Percentiles rank a stretch among this genome's conserved stretches.
These are phyloP conservation scores for Fereydounia khargensis DNA, from an alignment of 1,284 basidiomycete genomes.

Conservation along the genomic window DNA sequence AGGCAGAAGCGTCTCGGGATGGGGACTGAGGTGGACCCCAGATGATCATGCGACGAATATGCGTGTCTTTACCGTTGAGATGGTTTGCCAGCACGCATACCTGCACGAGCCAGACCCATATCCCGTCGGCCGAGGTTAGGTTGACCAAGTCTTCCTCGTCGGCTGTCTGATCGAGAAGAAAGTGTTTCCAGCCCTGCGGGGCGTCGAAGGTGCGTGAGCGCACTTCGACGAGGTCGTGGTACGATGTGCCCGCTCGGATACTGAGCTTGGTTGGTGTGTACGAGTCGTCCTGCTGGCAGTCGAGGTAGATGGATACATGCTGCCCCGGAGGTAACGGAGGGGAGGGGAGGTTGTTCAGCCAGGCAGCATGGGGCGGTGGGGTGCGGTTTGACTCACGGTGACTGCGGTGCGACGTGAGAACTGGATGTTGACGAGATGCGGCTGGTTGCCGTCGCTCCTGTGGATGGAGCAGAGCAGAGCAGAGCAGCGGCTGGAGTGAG, in stretches of 20 bases:
- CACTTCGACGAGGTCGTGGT: constrained; percentile 83
- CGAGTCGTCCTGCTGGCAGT: constrained; percentile 85
- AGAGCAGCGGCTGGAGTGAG: not conserved
- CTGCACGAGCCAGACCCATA: constrained; percentile 75
- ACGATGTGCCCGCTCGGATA: constrained; percentile 85
- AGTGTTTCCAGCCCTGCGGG: constrained; percentile 92
- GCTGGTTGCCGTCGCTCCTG: constrained; percentile 95
- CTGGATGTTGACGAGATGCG: constrained; percentile 90
- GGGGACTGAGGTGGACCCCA: too few species aligned
- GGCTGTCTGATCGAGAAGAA: constrained; percentile 68
- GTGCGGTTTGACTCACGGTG: too few species aligned
- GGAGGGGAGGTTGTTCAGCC: too few species aligned
- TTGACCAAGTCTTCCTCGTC: constrained; percentile 70
- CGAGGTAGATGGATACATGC: constrained; percentile 87
- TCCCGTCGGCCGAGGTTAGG: constrained; percentile 17
- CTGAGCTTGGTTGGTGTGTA: constrained; percentile 91
- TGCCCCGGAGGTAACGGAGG: too few species aligned
- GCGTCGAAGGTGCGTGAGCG: constrained; percentile 38
- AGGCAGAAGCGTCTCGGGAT: too few species aligned
- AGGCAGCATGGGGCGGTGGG: too few species aligned
- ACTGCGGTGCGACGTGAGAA: constrained; percentile 87
- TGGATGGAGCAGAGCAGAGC: not conserved
- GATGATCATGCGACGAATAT: constrained; percentile 82
- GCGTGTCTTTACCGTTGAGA: constrained; percentile 97
- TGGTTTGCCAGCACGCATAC: constrained; percentile 89